Percentiles rank a stretch among this genome's conserved stretches.
phyloP scores from a whole-genome alignment of 2,329 filamentous ascomycete species.

The Aspergillus pseudoterreus region DNA sequence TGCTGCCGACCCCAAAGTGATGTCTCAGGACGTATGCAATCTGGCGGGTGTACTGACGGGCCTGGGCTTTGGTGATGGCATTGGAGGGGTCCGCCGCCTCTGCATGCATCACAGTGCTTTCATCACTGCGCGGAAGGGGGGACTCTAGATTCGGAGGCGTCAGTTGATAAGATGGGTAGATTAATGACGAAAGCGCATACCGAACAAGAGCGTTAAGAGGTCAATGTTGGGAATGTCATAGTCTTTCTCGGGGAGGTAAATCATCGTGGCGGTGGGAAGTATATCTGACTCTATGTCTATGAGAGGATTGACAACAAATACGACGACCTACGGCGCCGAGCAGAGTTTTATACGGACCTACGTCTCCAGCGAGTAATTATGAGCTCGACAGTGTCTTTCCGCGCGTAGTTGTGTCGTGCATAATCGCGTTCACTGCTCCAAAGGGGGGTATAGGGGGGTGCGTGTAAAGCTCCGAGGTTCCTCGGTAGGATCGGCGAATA shows the following conservation, averaged over 20 bases:
- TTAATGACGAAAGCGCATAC: neutral
- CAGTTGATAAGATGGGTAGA: neutral
- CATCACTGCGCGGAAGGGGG: constrained; percentile 6
- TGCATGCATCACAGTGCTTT: constrained; percentile 10
- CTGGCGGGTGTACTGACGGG: constrained; percentile 11
- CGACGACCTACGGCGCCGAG: neutral
- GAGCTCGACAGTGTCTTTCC: too few species aligned
- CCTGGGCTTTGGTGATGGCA: constrained; percentile 11
- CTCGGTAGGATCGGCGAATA: neutral
- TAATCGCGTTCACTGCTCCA: too few species aligned
- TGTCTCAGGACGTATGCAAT: constrained; percentile 12
- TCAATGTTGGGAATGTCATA: constrained; percentile 12
- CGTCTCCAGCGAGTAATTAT: too few species aligned
- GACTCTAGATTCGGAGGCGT: constrained; percentile 2
- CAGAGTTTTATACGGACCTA: neutral
- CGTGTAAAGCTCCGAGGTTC: neutral
- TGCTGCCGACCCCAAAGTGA: constrained; percentile 10
- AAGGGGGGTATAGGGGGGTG: neutral
- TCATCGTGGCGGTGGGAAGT: constrained; percentile 1
- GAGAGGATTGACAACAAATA: neutral
- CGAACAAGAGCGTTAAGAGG: constrained; percentile 10
- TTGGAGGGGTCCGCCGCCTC: constrained; percentile 14
- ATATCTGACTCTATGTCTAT: neutral
- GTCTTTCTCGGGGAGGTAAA: constrained; percentile 14
- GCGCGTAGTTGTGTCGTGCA: too few species aligned